Conservation (phyloP, 106 monocot genomes). For the Acanthochlamys bracteata region DNA sequence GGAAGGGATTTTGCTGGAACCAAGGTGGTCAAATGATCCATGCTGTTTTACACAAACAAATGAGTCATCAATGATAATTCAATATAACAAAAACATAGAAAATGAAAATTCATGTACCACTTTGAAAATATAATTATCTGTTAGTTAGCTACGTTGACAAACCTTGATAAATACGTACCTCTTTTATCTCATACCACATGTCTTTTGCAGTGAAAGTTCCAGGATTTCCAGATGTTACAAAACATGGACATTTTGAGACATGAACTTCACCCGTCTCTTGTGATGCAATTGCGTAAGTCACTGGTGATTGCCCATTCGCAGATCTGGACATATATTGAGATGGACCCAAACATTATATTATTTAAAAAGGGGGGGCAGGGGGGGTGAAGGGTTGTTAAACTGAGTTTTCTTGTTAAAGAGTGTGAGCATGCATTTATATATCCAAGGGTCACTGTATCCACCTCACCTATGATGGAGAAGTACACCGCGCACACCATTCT, state of each 20-base stretch:
- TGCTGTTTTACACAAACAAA: constrained; percentile 38
- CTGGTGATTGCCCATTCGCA: constrained; percentile 53
- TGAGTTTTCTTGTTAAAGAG: too few relatives aligned
- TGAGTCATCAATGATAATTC: neutral
- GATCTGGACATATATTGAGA: constrained; percentile 36
- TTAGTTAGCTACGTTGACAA: too few relatives aligned
- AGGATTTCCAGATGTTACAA: constrained; percentile 51
- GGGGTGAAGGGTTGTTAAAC: too few relatives aligned
- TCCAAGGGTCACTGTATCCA: too few relatives aligned
- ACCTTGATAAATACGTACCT: too few relatives aligned
- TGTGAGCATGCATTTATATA: too few relatives aligned
- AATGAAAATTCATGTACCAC: too few relatives aligned
- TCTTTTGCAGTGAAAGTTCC: constrained; percentile 55
- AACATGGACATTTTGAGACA: constrained; percentile 73
- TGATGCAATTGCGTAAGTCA: constrained; percentile 90
- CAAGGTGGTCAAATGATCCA: constrained; percentile 70
- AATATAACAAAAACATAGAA: too few relatives aligned
- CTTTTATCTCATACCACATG: constrained; percentile 82
- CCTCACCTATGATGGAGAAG: constrained; percentile 84
- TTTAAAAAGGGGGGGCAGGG: too few relatives aligned
- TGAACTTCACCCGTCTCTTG: constrained; percentile 70
- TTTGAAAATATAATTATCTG: too few relatives aligned
- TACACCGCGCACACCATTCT: constrained; percentile 85
- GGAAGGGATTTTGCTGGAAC: constrained; percentile 23
- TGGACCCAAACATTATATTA: neutral